A percentile compares a stretch with the other conserved stretches of the same genome.
phyloP scores from a whole-genome alignment of 2,329 filamentous ascomycete genomes.

The Lizonia empirigonia region DNA sequence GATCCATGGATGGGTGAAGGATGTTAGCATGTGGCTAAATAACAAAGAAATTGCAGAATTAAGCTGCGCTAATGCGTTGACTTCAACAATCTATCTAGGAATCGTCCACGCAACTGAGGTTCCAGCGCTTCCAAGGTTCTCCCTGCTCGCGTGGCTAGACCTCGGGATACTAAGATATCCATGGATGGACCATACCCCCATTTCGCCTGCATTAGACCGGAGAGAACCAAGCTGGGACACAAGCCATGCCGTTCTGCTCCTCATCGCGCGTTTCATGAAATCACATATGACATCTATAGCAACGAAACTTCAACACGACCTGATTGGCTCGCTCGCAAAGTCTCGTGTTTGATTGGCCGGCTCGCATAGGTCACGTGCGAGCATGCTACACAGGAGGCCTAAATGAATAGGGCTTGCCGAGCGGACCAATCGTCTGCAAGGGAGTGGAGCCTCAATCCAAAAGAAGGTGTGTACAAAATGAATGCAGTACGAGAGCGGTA shows the following conservation, averaged over 20 bases:
- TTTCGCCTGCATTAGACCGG: no score
- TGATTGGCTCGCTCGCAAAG: constrained; percentile 8
- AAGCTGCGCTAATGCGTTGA: no score
- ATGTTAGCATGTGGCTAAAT: no score
- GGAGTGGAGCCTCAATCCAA: neutral
- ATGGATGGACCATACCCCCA: no score
- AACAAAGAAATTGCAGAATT: no score
- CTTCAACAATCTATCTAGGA: no score
- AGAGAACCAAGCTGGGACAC: no score
- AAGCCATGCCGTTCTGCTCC: neutral
- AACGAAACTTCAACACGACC: neutral
- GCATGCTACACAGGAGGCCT: constrained; percentile 6
- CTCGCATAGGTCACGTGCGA: constrained; percentile 13
- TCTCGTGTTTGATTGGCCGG: constrained; percentile 4
- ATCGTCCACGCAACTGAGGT: no score
- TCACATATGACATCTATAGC: neutral
- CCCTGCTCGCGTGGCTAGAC: no score
- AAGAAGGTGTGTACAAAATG: neutral
- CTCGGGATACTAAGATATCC: no score
- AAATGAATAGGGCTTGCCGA: neutral
- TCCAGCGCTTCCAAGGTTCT: no score
- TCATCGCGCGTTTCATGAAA: neutral
- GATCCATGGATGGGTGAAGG: no score
- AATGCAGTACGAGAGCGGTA: neutral
- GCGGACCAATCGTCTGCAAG: constrained; percentile 2